phyloP scores from a whole-genome alignment of 1,284 basidiomycete genomes.

The Volvariella volvacea region DNA sequence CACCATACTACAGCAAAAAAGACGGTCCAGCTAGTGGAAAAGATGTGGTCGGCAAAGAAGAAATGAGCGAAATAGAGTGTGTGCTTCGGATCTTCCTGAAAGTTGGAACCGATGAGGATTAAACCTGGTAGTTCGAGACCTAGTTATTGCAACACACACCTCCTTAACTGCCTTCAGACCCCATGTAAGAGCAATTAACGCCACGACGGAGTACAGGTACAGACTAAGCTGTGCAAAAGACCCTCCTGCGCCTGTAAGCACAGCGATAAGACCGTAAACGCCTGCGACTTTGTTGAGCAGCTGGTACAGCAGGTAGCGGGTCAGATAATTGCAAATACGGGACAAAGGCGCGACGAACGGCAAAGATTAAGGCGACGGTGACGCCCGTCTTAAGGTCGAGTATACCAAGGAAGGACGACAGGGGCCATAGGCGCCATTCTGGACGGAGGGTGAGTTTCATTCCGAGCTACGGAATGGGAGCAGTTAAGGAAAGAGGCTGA shows the following conservation, averaged over 20 bases:
- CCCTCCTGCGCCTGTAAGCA: constrained; percentile 80
- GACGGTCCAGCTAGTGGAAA: constrained; percentile 89
- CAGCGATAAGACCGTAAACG: constrained; percentile 91
- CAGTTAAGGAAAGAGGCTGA: constrained; percentile 10
- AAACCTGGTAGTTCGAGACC: not conserved
- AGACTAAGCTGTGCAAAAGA: constrained; percentile 86
- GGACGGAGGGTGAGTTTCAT: constrained; percentile 78
- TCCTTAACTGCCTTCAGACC: constrained; percentile 81
- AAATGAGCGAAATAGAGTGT: constrained; percentile 89
- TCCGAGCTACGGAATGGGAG: constrained; percentile 11
- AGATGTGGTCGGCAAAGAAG: constrained; percentile 87
- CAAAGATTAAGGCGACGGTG: constrained; percentile 80
- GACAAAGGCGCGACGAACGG: constrained; percentile 41
- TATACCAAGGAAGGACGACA: constrained; percentile 76
- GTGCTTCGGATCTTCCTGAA: constrained; percentile 80
- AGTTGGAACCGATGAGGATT: too few relatives aligned
- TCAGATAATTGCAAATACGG: not conserved
- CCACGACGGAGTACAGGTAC: constrained; percentile 89
- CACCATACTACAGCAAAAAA: constrained; percentile 91
- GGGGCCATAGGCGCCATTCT: constrained; percentile 74
- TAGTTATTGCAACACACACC: constrained; percentile 33
- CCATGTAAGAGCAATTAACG: constrained; percentile 81
- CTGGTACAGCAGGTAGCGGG: constrained; percentile 38
- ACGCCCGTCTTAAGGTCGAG: constrained; percentile 90
- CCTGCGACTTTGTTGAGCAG: constrained; percentile 98